phyloP scores from a whole-genome alignment of 2,329 filamentous ascomycete species.

The Fusarium sambucinum region DNA sequence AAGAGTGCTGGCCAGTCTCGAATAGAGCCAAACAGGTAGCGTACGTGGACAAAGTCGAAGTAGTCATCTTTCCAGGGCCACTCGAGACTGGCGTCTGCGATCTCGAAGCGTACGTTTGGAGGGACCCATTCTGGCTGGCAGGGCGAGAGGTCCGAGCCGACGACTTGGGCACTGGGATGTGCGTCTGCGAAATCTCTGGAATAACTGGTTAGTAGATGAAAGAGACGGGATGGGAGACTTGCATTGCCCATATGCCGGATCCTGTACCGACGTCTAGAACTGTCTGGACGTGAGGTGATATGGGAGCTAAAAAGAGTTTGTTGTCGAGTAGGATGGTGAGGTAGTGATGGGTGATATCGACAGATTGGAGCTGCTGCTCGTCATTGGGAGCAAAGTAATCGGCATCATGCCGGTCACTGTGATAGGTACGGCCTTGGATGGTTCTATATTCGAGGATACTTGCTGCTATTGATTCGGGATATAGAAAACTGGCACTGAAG shows the following conservation, averaged over 20 bases:
- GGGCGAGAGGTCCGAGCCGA: constrained; percentile 41
- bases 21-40: constrained; percentile 41
- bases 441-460: constrained; percentile 44
- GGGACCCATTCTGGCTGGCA: constrained; percentile 43
- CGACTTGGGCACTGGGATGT: constrained; percentile 32
- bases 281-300: constrained; percentile 33
- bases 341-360: constrained; percentile 45
- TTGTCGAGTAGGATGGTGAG: constrained; percentile 40
- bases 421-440: constrained; percentile 42
- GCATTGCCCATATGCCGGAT: constrained; percentile 41
- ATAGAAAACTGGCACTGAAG: constrained; percentile 37
- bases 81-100: constrained; percentile 37
- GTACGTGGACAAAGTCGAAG: constrained; percentile 42
- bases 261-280: constrained; percentile 46
- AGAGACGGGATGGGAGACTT: background rate
- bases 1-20: constrained; percentile 37
- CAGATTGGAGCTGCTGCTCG: constrained; percentile 42
- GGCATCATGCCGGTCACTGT: constrained; percentile 39
- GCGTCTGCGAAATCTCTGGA: constrained; percentile 40
- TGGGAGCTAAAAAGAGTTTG: constrained; percentile 41
- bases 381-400: constrained; percentile 45
- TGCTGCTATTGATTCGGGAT: constrained; percentile 37
- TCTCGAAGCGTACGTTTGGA: constrained; percentile 40
- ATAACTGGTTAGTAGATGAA: background rate
- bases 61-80: constrained; percentile 40